Evolutionary conservation across 2,329 filamentous ascomycete genomes (phyloP).

Genomic region (Hypoxylon sp.): DNA sequence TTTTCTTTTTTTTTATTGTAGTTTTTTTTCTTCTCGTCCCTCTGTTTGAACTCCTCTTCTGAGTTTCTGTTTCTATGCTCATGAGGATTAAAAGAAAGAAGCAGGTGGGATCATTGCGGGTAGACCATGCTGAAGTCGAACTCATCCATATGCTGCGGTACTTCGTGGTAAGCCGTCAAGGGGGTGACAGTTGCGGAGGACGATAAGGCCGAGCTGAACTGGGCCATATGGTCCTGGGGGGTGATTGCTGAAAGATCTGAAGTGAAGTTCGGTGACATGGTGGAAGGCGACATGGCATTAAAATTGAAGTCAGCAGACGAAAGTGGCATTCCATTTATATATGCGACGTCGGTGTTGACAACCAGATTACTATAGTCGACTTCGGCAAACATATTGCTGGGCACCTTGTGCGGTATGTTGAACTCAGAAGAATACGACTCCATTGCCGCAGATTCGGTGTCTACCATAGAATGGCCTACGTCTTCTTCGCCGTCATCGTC

Average conservation of each 20-base stretch:
- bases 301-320: slow-evolving; percentile 54
- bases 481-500: slow-evolving; percentile 60
- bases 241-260: slow-evolving; percentile 43
- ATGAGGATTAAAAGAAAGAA: slow-evolving; percentile 10
- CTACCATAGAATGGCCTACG: slow-evolving; percentile 53
- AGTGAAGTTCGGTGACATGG: slow-evolving; percentile 44
- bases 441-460: slow-evolving; percentile 46
- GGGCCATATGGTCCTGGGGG: slow-evolving; percentile 47
- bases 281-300: slow-evolving; percentile 41
- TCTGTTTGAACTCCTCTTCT: not conserved
- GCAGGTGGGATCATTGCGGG: slow-evolving; percentile 40
- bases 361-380: slow-evolving; percentile 47
- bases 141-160: slow-evolving; percentile 47
- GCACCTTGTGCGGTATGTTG: slow-evolving; percentile 38
- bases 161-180: slow-evolving; percentile 48
- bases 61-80: slow-evolving; percentile 3
- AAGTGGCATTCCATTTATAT: slow-evolving; percentile 48
- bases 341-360: slow-evolving; percentile 42
- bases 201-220: slow-evolving; percentile 50
- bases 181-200: slow-evolving; percentile 52
- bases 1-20: slow-evolving; percentile 25
- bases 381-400: slow-evolving; percentile 35
- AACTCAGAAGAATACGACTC: slow-evolving; percentile 46
- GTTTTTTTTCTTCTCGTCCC: slow-evolving; percentile 20
- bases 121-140: slow-evolving; percentile 51